Evolutionary conservation across 192 early-diverging fungal genomes (phyloP).

Genomic region (Podila epicladia): DNA sequence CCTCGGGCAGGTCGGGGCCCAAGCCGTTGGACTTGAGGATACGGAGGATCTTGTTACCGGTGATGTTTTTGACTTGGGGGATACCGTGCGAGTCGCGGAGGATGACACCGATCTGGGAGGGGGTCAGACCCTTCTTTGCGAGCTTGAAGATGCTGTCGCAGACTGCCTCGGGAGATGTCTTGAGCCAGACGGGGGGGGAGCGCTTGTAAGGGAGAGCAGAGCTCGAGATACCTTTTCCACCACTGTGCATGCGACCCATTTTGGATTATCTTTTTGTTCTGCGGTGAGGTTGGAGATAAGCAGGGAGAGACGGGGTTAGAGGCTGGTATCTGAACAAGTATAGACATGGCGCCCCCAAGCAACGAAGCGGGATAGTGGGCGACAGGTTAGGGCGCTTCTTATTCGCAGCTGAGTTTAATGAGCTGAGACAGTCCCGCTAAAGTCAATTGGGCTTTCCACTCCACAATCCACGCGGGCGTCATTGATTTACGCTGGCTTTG

Average conservation of each 20-base stretch:
- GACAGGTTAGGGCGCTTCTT: too few relatives aligned
- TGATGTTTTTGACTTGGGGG: constrained; percentile 95
- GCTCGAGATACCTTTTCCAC: constrained; percentile 95
- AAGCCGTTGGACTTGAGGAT: constrained; percentile 98
- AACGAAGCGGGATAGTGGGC: too few relatives aligned
- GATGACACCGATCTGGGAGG: constrained; percentile 98
- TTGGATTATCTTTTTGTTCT: constrained; percentile 54
- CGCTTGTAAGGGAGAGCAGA: constrained; percentile 97
- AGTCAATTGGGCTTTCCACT: too few relatives aligned
- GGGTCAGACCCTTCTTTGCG: constrained; percentile 98
- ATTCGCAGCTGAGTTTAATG: too few relatives aligned
- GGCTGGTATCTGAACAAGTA: too few relatives aligned
- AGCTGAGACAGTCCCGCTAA: too few relatives aligned
- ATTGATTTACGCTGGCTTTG: too few relatives aligned
- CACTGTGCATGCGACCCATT: constrained; percentile 97
- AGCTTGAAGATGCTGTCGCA: constrained; percentile 98
- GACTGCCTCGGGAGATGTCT: constrained; percentile 97
- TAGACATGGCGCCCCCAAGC: too few relatives aligned
- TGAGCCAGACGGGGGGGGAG: constrained; percentile 97
- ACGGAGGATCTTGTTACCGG: constrained; percentile 99
- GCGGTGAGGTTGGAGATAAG: too few relatives aligned
- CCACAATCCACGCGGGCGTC: too few relatives aligned
- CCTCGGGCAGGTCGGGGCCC: constrained; percentile 96
- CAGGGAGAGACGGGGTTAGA: too few relatives aligned
- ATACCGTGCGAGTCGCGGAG: constrained; percentile 98